Evolutionary conservation across 1,284 basidiomycete genomes (phyloP).

Genomic region (Phlebopus sp.): DNA sequence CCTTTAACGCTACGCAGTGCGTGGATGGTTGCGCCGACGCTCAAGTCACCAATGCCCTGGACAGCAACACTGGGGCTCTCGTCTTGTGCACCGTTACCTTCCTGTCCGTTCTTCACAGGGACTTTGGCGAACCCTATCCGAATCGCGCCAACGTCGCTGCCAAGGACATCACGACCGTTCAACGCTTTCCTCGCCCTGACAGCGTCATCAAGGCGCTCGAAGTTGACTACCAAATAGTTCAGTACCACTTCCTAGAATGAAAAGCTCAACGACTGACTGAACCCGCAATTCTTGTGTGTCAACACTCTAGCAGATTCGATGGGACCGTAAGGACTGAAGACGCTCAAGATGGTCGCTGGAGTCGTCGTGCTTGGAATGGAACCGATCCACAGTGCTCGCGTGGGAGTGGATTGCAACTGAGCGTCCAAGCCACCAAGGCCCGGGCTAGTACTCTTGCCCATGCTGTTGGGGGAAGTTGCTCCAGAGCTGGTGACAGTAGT

Average conservation of each 20-base stretch:
- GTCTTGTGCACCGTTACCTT: conserved; percentile 58
- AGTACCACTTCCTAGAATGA: conserved; percentile 1
- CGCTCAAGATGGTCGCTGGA: conserved; percentile 86
- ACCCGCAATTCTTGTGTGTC: conserved; percentile 96
- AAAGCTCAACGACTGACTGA: conserved; percentile 55
- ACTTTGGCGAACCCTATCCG: conserved; percentile 97
- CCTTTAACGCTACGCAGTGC: conserved; percentile 85
- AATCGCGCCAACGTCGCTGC: conserved; percentile 93
- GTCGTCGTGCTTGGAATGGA: conserved; percentile 93
- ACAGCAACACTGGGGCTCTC: conserved; percentile 63
- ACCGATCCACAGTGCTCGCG: conserved; percentile 93
- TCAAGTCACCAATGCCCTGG: conserved; percentile 77
- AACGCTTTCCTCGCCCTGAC: conserved; percentile 92
- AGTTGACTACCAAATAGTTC: conserved; percentile 68
- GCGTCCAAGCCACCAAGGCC: conserved; percentile 68
- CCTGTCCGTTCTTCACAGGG: conserved; percentile 81
- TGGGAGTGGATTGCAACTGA: conserved; percentile 84
- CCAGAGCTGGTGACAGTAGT: conserved; percentile 58
- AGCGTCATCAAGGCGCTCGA: conserved; percentile 95
- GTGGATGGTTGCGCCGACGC: conserved; percentile 81
- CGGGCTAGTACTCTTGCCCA: conserved; percentile 49
- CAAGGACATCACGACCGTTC: conserved; percentile 92
- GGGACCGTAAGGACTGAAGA: conserved; percentile 94
- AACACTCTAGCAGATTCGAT: conserved; percentile 95
- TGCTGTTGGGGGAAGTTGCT: conserved; percentile 58